Conservation (phyloP, 768 basidiomycete species). For the Russula earlei region DNA sequence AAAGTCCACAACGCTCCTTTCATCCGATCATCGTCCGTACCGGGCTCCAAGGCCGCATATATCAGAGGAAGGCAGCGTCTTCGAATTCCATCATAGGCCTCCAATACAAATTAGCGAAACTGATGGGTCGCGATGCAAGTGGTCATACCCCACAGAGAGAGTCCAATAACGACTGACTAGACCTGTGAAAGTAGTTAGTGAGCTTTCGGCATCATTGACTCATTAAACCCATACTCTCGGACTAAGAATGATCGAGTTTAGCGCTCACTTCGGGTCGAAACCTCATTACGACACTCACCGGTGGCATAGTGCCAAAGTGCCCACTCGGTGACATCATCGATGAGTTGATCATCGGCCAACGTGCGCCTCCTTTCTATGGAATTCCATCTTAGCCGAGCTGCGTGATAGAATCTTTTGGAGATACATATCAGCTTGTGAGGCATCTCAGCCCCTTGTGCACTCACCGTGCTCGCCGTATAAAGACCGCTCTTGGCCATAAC, state of each 20-base stretch:
- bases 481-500: conserved; percentile 66
- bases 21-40: conserved; percentile 80
- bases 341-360: conserved; percentile 47
- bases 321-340: conserved; percentile 69
- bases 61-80: conserved; percentile 51
- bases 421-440: background rate
- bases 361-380: conserved; percentile 59
- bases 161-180: conserved; percentile 33
- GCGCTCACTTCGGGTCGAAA: background rate
- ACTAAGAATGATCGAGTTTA: conserved; percentile 21
- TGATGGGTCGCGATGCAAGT: background rate
- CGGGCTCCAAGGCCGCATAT: conserved; percentile 51
- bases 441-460: background rate
- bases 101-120: background rate
- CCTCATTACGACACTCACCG: conserved; percentile 23
- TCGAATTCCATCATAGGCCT: conserved; percentile 64
- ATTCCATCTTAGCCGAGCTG: conserved; percentile 62
- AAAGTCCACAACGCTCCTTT: conserved; percentile 84
- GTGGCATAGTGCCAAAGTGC: conserved; percentile 67
- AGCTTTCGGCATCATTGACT: background rate
- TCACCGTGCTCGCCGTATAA: conserved; percentile 56
- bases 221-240: conserved; percentile 24
- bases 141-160: conserved; percentile 37
- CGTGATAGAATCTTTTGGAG: conserved; percentile 46
- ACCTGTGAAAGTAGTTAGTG: conserved; percentile 21